phyloP scores from a whole-genome alignment of 208 protist genomes.

The Leishmania braziliensis region DNA sequence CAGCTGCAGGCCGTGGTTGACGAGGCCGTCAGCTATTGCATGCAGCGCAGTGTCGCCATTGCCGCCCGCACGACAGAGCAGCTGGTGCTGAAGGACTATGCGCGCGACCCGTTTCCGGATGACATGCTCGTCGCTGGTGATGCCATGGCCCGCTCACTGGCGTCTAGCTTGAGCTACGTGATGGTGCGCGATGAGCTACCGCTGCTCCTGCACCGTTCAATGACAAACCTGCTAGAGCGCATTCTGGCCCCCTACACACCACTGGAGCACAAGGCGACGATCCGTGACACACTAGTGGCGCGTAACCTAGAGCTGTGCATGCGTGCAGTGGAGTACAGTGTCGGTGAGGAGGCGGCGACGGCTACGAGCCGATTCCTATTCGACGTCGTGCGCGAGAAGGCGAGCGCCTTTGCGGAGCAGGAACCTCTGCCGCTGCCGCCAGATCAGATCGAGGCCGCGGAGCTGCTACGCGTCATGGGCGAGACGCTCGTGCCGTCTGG shows the following conservation, averaged over 20 bases:
- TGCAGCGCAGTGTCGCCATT: constrained; percentile 96
- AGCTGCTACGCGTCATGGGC: constrained; percentile 81
- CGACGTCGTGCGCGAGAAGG: constrained; percentile 84
- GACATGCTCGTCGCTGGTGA: constrained; percentile 67
- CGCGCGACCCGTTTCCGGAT: constrained; percentile 88
- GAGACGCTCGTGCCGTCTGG: constrained; percentile 90
- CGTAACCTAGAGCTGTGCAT: constrained; percentile 78
- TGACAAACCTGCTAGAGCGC: constrained; percentile 28
- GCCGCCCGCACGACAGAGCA: constrained; percentile 89
- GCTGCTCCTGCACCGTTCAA: constrained; percentile 36
- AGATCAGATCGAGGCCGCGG: constrained; percentile 54
- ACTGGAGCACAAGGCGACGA: constrained; percentile 16
- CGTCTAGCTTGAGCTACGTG: constrained; percentile 77
- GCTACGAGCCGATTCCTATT: constrained; percentile 51
- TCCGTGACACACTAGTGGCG: constrained; percentile 37
- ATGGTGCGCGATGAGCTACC: constrained; percentile 95
- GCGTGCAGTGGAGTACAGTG: constrained; percentile 83
- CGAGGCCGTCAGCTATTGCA: constrained; percentile 86
- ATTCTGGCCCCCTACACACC: constrained; percentile 24
- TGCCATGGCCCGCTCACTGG: constrained; percentile 81
- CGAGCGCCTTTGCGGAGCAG: constrained; percentile 32
- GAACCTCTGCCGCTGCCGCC: constrained; percentile 45
- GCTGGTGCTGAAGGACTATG: constrained; percentile 97
- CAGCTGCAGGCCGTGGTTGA: constrained; percentile 88
- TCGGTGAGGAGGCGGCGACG: constrained; percentile 91